A percentile compares a stretch with the other conserved stretches of the same genome.
These are phyloP conservation scores for Pelargonium myrrhifolium DNA, from an alignment of 441 rosid species.

Conservation along the genomic window DNA sequence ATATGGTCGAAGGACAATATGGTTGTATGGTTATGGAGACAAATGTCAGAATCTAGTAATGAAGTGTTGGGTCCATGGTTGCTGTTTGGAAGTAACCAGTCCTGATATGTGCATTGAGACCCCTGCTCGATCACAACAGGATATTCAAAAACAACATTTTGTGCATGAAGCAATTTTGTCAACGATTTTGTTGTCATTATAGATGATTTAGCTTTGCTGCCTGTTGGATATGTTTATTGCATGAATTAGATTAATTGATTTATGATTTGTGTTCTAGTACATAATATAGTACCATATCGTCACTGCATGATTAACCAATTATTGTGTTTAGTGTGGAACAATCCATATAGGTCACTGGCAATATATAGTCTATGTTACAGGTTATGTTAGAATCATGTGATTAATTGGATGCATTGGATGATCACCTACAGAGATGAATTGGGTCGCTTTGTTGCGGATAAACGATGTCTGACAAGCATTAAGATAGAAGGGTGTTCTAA, in stretches of 20 bases:
- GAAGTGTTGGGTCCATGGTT: no score
- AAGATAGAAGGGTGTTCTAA: conserved; percentile 94
- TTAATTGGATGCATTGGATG: conserved; percentile 11
- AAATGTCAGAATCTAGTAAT: no score
- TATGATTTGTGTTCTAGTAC: background rate
- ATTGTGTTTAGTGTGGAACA: background rate
- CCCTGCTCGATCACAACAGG: background rate
- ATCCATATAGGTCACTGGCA: background rate
- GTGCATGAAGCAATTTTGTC: background rate
- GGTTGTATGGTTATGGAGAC: background rate
- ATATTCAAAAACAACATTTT: background rate
- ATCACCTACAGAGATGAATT: conserved; percentile 61
- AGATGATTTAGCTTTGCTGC: background rate
- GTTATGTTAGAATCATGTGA: background rate
- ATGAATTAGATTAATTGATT: background rate
- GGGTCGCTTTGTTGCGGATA: conserved; percentile 86
- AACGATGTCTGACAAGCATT: conserved; percentile 65
- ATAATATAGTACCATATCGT: background rate
- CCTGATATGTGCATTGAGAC: background rate
- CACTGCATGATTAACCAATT: background rate
- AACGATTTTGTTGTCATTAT: background rate
- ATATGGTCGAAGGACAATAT: background rate
- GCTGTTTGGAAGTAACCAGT: background rate
- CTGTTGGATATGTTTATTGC: background rate
- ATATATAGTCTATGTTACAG: background rate